phyloP scores from a whole-genome alignment of 257 asterid species.

The Solanum appendiculatum region DNA sequence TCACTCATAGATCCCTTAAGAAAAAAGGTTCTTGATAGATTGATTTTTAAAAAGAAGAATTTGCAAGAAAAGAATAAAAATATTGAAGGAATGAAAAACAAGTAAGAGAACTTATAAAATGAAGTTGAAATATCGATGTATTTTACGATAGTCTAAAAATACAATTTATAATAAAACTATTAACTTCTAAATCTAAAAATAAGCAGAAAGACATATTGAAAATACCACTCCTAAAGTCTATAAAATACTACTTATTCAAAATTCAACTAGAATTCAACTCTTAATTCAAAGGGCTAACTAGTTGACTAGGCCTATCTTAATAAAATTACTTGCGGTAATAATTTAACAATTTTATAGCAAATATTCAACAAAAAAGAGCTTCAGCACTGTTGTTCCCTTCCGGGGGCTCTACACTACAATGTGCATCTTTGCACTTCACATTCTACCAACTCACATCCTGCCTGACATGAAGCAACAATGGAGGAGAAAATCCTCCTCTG shows the following conservation, averaged over 20 bases:
- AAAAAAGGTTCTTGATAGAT: no score
- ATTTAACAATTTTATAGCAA: not conserved
- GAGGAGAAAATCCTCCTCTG: constrained; percentile 65
- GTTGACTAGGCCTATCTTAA: not conserved
- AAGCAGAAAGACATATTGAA: not conserved
- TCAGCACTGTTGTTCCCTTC: not conserved
- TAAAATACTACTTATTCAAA: not conserved
- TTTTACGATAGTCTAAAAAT: no score
- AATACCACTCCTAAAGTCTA: not conserved
- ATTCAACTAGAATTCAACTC: not conserved
- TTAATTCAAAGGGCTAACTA: not conserved
- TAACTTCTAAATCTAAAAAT: not conserved
- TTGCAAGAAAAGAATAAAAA: no score
- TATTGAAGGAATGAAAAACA: no score
- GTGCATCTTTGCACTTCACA: constrained; percentile 27
- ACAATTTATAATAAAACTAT: no score
- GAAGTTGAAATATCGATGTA: no score
- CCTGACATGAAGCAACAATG: constrained; percentile 45
- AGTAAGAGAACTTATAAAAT: no score
- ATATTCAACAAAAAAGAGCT: no score
- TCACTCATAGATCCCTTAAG: no score
- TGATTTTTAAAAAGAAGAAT: no score
- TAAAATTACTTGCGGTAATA: not conserved
- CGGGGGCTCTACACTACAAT: not conserved
- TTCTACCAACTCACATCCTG: constrained; percentile 53